Base-by-base conservation (phyloP, 1,284 basidiomycete genomes). In the Neonothopanus nambi region DNA sequence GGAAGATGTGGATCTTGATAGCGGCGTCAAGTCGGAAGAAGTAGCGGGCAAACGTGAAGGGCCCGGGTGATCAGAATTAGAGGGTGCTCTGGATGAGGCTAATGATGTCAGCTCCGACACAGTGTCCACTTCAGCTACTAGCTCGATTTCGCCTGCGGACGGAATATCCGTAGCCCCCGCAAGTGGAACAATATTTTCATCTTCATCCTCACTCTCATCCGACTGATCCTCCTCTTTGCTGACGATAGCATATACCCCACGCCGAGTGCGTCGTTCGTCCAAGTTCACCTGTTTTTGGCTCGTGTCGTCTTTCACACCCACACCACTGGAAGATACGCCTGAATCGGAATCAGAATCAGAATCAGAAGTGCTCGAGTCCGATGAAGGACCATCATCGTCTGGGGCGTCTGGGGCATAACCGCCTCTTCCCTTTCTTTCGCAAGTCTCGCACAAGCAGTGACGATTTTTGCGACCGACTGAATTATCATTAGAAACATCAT, bases 361-460 rank as follows among this genome's bases (percentile, higher is more conserved):
- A 46, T 68, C 70, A 13, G 63, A 55, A 20, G 24, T 39, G 37
- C 43, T 48, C 11, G 57, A 55, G 48, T 61, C 59, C n/a, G 58
- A 58, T 3, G 30, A 33, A n/a, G 56, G 35, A 26, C 43, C 61
- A 30, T 79, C 80, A 41, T 80, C 76, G 52, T 84, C 80, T 13
- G 67, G 69, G 40, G 75, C 71, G 55, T 78, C 79, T 50, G 79
- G 84, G 12, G 81, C 79, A 64, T 91, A 93, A 30, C 89, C 91
- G 24, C 93, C 93, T 41, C 77, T 73, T 9, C 83, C 82, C 37
- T 75, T 81, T 70, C 79, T 80, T 72, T 95, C 93, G 73, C 93
- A 96, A 1, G 90, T 94, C 68, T 90, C 87, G 66, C 93, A 96
- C 40, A 96, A 79, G 70, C 93, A 96, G 65, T 92, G 86, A 9